Evolutionary conservation across 257 asterid species (phyloP).

Genomic region (Solanum pennellii): DNA sequence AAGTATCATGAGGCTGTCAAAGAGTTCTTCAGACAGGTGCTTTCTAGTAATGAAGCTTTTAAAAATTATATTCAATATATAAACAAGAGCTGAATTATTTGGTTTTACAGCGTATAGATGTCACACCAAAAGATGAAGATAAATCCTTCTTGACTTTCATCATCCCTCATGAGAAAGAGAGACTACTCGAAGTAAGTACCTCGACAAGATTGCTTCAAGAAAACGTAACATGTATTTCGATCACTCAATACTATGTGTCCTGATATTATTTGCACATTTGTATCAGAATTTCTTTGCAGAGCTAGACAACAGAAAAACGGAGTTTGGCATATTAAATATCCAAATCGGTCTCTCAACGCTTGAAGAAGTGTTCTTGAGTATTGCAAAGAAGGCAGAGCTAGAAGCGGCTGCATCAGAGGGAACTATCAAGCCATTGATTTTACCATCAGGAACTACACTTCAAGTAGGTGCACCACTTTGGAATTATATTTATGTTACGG

Average conservation of each 20-base stretch:
- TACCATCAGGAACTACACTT: slow-evolving; percentile 15
- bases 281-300: slow-evolving; percentile 17
- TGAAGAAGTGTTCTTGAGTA: slow-evolving; percentile 26
- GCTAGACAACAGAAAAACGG: slow-evolving; percentile 9
- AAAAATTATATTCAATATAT: background rate
- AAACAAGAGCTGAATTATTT: background rate
- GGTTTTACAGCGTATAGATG: slow-evolving; percentile 11
- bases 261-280: background rate
- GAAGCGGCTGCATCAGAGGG: slow-evolving; percentile 4
- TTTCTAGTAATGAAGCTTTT: background rate
- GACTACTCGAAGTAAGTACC: slow-evolving; percentile 11
- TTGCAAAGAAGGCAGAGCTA: slow-evolving; percentile 22
- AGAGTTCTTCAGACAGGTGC: slow-evolving; percentile 18
- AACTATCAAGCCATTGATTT: slow-evolving; percentile 3
- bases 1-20: slow-evolving; percentile 14
- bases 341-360: slow-evolving; percentile 25
- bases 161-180: slow-evolving; percentile 17
- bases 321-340: slow-evolving; percentile 20
- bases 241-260: background rate
- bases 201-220: background rate
- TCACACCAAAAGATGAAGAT: slow-evolving; percentile 16
- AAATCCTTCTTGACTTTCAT: slow-evolving; percentile 6
- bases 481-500: background rate
- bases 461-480: slow-evolving; percentile 1
- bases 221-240: background rate